Base-by-base conservation (phyloP, 2,329 filamentous ascomycete species). In the Beauveria varroae region DNA sequence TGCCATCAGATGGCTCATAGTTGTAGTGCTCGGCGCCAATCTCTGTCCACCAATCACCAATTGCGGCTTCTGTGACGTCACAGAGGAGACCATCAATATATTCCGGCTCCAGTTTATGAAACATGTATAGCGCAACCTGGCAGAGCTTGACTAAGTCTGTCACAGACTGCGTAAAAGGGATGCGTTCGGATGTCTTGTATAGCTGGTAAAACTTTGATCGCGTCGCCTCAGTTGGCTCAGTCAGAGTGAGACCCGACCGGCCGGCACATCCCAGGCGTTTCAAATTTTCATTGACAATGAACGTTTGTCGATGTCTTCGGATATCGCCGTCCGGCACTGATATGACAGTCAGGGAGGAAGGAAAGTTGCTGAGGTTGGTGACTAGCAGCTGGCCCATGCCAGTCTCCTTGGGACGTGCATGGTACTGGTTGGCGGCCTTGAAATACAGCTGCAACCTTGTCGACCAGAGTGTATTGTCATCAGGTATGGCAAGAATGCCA, bases 1-100 rank as follows among this genome's bases (percentile, higher is more conserved):
- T 92, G 14, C 93, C 93, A 74, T 99, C 95, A 10, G 89, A 89
- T 1, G 95, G 93, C 73, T 98, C 95, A 40, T 92, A 85, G 60
- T 93, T 96, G 78, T 93, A 97, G 69, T 95, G 88, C 66, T 98
- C 93, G 0, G 87, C 88, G 1, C 95, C 95, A 63, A 97, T 88
- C 68, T 96, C 91, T 1, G 90, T 87, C 95, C 95, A 98, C 95
- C 95, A 99, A 72, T 97, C 90, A 64, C 87, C 88, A 67, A 98
- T 86, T 1, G 93, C 91, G 64, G 83, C 87, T 72, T 99, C 95
- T 0, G 95, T 98, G 49, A 95, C 81, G 75, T 99, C 95, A 72
- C 95, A 99, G 3, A 99, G 82, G 26, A 97, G 76, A 0, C 95
- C 95, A 69, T 99, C 95, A 8, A 91, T 90, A 71, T 96, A 98